Percentiles rank a stretch among this genome's conserved stretches.
These are phyloP conservation scores for Cutaneotrichosporon dermatis DNA, from an alignment of 1,284 basidiomycete species.

Conservation along the genomic window DNA sequence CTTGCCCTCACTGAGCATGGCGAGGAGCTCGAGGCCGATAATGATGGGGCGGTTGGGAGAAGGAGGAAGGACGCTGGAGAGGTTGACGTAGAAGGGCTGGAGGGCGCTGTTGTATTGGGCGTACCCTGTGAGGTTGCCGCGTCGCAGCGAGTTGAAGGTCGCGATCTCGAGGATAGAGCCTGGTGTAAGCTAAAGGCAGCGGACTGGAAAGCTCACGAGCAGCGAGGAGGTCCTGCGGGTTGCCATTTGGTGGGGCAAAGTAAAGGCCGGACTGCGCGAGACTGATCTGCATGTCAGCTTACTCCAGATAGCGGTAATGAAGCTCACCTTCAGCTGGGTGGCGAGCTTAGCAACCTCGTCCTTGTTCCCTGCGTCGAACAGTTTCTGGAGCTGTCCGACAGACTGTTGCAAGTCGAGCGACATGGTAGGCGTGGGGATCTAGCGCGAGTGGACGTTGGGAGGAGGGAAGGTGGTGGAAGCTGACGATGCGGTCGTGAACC, in stretches of 20 bases:
- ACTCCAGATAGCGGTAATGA: fast-evolving
- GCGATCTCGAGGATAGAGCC: constrained; percentile 95
- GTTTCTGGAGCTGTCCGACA: constrained; percentile 36
- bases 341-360: constrained; percentile 32
- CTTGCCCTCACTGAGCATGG: constrained; percentile 89
- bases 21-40: constrained; percentile 87
- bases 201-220: constrained; percentile 35
- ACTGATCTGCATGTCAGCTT: constrained; percentile 33
- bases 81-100: constrained; percentile 87
- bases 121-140: constrained; percentile 83
- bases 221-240: constrained; percentile 43
- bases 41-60: constrained; percentile 84
- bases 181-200: constrained; percentile 37
- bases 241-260: constrained; percentile 43
- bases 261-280: constrained; percentile 47
- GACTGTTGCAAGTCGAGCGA: constrained; percentile 39
- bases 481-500: background rate
- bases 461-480: constrained; percentile 1
- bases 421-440: constrained; percentile 25
- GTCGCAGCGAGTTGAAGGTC: constrained; percentile 85
- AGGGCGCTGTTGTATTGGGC: constrained; percentile 93
- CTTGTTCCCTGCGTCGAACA: constrained; percentile 32
- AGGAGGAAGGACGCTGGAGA: constrained; percentile 65
- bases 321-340: constrained; percentile 43
- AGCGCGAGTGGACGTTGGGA: background rate